These are phyloP conservation scores for Clonostachys rosea DNA, from an alignment of 2,329 filamentous ascomycete genomes.

Conservation along the genomic window DNA sequence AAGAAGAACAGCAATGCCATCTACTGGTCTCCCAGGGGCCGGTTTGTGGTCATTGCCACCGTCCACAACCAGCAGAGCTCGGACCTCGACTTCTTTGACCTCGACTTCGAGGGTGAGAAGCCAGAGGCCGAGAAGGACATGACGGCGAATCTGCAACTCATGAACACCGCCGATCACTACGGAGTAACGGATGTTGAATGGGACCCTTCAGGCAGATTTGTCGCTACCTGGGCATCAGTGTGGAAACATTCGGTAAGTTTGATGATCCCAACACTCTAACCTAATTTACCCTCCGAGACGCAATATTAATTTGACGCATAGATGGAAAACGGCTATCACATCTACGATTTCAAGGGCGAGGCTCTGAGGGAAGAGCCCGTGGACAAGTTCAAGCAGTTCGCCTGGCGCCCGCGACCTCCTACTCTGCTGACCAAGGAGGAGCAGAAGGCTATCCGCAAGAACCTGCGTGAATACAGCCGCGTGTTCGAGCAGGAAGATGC, in stretches of 20 bases:
- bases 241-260: slow-evolving; percentile 89
- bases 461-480: slow-evolving; percentile 92
- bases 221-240: slow-evolving; percentile 86
- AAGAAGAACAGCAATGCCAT: slow-evolving; percentile 99
- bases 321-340: slow-evolving; percentile 99
- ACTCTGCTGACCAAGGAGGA: slow-evolving; percentile 95
- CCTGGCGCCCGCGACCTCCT: slow-evolving; percentile 87
- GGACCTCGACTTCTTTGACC: slow-evolving; percentile 95
- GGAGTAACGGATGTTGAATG: slow-evolving; percentile 97
- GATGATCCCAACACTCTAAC: slow-evolving; percentile 6
- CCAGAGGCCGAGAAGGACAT: slow-evolving; percentile 90
- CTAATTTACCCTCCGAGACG: background rate
- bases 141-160: slow-evolving; percentile 88
- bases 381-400: slow-evolving; percentile 97
- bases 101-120: slow-evolving; percentile 97
- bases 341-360: slow-evolving; percentile 94
- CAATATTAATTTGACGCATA: slow-evolving; percentile 27
- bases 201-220: slow-evolving; percentile 93
- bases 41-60: slow-evolving; percentile 91
- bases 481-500: slow-evolving; percentile 94
- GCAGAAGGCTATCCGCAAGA: slow-evolving; percentile 97
- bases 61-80: slow-evolving; percentile 90
- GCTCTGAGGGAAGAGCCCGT: slow-evolving; percentile 84
- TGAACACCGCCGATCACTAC: slow-evolving; percentile 93
- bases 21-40: slow-evolving; percentile 95